Evolutionary conservation across 23 red algal genomes (phyloP), one percentile per base, ranked within the genome.

Genomic region (Rhodosorus marinus): DNA sequence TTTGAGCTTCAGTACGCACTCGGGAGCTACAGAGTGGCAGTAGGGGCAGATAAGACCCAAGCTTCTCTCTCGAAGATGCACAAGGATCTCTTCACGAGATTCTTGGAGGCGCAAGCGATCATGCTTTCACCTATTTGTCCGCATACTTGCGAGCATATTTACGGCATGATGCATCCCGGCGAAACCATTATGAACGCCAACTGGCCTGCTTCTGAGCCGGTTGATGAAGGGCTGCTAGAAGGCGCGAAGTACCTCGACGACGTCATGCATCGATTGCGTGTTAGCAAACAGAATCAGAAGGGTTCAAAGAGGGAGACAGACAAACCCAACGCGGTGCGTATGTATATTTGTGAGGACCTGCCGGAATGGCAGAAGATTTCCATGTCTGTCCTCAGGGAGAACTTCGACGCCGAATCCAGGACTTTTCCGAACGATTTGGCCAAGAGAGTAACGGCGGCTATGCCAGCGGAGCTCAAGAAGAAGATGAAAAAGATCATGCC

Each of bases 401-500:
- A 64, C 38, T 98, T 70, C 54, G 75, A 98, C 54, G 43, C 69
- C 7, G 25, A 57, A 42, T 47, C 61, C 17, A 62, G 70, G 60
- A 8, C 34, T 9, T 98, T 85, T 67, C 54, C 80, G 34, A 6
- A 48, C 5, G 90, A 98, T 38, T 68, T 76, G 20, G 75, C 77
- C 2, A 85, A 85, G 67, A 40, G 63, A 43, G 61, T 98, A 22
- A 54, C 73, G 21, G 48, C 54, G 25, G 60, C 64, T 8, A 31
- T 98, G 20, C 59, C 79, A 1, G 17, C 42, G 42, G 68, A 66
- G 3, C 24, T 59, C 25, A 20, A 40, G 57, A 67, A 66, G 11
- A 76, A 65, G 55, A 76, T 80, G 40, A 85, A 85, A 31, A 78
- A 69, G 21, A 51, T 82, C 3, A 98, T 98, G 77, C 74, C 90